phyloP scores from a whole-genome alignment of 1,284 basidiomycete genomes.

The Trametes pubescens region DNA sequence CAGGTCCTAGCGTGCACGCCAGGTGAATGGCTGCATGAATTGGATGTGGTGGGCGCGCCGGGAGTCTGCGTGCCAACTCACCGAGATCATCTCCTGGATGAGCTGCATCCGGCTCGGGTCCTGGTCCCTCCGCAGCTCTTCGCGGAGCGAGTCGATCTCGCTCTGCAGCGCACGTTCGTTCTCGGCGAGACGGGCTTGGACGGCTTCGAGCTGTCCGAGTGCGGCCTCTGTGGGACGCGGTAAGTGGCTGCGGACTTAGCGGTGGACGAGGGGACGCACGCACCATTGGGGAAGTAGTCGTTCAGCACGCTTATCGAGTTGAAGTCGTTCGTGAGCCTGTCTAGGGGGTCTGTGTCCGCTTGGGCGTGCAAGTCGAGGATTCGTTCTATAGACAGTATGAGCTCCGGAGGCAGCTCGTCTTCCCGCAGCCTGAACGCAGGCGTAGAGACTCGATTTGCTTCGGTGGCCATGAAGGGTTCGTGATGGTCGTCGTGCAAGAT shows the following conservation, averaged over 20 bases:
- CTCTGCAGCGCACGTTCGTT: conserved; percentile 69
- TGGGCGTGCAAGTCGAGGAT: conserved; percentile 62
- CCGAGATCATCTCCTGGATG: conserved; percentile 94
- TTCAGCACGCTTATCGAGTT: conserved; percentile 69
- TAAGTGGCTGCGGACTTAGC: not conserved
- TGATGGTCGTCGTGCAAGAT: not conserved
- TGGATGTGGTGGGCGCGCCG: conserved; percentile 7
- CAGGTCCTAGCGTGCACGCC: conserved; percentile 68
- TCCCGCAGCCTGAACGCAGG: conserved; percentile 35
- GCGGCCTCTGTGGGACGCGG: conserved; percentile 62
- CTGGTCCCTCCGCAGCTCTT: conserved; percentile 76
- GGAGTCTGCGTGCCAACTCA: conserved; percentile 45
- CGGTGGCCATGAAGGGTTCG: conserved; percentile 16
- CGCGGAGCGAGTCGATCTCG: conserved; percentile 77
- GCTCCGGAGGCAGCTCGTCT: conserved; percentile 68
- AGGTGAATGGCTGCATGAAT: conserved; percentile 10
- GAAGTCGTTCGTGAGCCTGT: conserved; percentile 66
- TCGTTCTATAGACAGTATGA: conserved; percentile 72
- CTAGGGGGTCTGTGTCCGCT: conserved; percentile 59
- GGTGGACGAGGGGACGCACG: conserved; percentile 35
- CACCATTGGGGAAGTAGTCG: conserved; percentile 80
- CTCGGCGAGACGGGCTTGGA: conserved; percentile 67
- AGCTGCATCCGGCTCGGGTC: conserved; percentile 86
- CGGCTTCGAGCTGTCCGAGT: conserved; percentile 65
- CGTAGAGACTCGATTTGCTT: conserved; percentile 21